Conservation (phyloP, 176 grass and related monocot genomes). For the Pontederia crassipes region DNA sequence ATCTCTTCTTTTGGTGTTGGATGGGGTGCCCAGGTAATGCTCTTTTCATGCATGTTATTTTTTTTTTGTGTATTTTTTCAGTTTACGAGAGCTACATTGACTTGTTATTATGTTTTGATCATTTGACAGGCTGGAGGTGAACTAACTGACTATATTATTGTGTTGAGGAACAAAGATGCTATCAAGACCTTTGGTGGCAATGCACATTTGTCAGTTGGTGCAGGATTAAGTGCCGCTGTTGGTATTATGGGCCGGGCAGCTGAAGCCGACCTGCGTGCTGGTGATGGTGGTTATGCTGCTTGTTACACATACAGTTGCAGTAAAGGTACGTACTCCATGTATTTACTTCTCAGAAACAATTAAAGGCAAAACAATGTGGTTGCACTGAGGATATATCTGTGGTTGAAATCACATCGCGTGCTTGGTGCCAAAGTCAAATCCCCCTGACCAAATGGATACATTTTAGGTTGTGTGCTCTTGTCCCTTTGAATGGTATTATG, state of each 20-base stretch:
- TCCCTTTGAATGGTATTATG: too few relatives aligned
- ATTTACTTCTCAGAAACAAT: background rate
- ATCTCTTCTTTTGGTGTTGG: slow-evolving; percentile 77
- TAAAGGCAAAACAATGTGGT: too few relatives aligned
- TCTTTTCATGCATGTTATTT: background rate
- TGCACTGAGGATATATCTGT: too few relatives aligned
- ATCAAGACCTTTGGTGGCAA: slow-evolving; percentile 85
- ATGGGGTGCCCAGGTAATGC: slow-evolving; percentile 75
- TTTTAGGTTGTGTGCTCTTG: too few relatives aligned
- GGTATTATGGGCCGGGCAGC: slow-evolving; percentile 68
- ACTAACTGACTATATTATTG: slow-evolving; percentile 85
- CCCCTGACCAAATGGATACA: too few relatives aligned
- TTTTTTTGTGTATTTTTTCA: background rate
- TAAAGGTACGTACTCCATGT: slow-evolving; percentile 51
- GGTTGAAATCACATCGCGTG: too few relatives aligned
- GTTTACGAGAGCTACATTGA: background rate
- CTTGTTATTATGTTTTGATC: slow-evolving; percentile 10
- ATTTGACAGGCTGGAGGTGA: slow-evolving; percentile 64
- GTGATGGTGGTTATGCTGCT: slow-evolving; percentile 80
- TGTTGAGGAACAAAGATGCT: slow-evolving; percentile 77
- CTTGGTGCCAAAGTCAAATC: too few relatives aligned
- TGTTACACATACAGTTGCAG: slow-evolving; percentile 96
- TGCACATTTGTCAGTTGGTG: slow-evolving; percentile 70
- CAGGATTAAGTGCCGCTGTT: slow-evolving; percentile 71
- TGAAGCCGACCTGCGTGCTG: slow-evolving; percentile 81